Percentiles rank a stretch among this genome's conserved stretches.
Evolutionary conservation across 2,329 filamentous ascomycete genomes (phyloP).

Genomic region (Dactylella cylindrospora): DNA sequence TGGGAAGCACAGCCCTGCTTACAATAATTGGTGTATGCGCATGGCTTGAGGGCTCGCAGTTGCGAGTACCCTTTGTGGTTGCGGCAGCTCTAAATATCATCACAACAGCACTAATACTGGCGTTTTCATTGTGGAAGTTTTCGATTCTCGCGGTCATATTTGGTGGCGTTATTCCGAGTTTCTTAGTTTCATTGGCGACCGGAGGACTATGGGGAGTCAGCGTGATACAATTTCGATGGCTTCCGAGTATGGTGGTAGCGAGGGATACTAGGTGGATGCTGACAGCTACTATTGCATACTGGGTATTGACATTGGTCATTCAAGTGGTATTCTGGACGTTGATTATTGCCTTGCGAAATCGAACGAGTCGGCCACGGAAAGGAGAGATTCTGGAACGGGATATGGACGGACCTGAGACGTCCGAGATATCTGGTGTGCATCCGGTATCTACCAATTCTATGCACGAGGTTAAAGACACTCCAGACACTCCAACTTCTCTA

Average conservation of each 20-base stretch:
- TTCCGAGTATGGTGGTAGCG: conserved; percentile 24
- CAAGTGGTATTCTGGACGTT: conserved; percentile 42
- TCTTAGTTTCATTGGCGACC: conserved; percentile 17
- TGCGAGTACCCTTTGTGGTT: conserved; percentile 32
- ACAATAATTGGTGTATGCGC: conserved; percentile 38
- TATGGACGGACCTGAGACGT: conserved; percentile 5
- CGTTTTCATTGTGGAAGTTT: conserved; percentile 38
- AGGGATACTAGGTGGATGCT: conserved; percentile 35
- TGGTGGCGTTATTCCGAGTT: conserved; percentile 20
- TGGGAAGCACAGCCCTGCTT: conserved; percentile 28
- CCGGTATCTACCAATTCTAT: conserved; percentile 13
- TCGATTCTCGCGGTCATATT: conserved; percentile 21
- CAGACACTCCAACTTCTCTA: too few relatives aligned
- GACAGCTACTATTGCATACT: conserved; percentile 29
- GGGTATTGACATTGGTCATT: conserved; percentile 28
- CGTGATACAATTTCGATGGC: conserved; percentile 34
- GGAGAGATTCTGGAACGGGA: conserved; percentile 9
- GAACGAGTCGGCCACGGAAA: conserved; percentile 16
- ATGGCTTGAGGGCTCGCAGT: conserved; percentile 28
- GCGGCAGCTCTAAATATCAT: conserved; percentile 28
- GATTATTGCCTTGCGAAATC: conserved; percentile 17
- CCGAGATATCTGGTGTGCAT: conserved; percentile 5
- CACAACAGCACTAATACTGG: conserved; percentile 30
- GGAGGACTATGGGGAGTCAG: conserved; percentile 34
- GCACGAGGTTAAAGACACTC: conserved; percentile 6